A percentile compares a stretch with the other conserved stretches of the same genome.
Conservation (phyloP, 306 rosid species). For the Crataegus laevigata region DNA sequence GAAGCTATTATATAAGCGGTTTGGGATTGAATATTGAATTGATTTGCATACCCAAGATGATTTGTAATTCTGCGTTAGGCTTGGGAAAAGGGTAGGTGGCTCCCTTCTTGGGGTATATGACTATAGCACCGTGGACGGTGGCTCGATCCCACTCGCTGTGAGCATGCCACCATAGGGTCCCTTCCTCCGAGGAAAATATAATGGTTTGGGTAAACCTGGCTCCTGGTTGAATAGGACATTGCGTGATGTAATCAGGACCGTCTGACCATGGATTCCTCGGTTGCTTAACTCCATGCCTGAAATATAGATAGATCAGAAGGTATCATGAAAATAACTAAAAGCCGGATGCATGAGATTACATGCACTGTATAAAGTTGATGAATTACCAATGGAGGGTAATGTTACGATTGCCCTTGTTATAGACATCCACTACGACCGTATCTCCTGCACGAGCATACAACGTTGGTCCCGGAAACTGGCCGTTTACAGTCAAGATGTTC, state of each 20-base stretch:
- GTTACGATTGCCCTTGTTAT: slow-evolving; percentile 30
- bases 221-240: slow-evolving; percentile 44
- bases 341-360: not conserved
- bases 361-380: not conserved
- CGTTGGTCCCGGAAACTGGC: slow-evolving; percentile 43
- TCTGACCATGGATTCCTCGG: slow-evolving; percentile 46
- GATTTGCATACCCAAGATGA: slow-evolving; percentile 31
- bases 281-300: slow-evolving; percentile 45
- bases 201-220: slow-evolving; percentile 28
- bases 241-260: slow-evolving; percentile 42
- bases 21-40: not conserved
- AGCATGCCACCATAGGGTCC: slow-evolving; percentile 73
- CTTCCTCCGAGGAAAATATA: slow-evolving; percentile 34
- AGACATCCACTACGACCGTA: slow-evolving; percentile 28
- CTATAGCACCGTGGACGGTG: slow-evolving; percentile 48
- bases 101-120: slow-evolving; percentile 28
- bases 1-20: too few relatives aligned
- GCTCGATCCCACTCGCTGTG: slow-evolving; percentile 60
- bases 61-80: slow-evolving; percentile 34
- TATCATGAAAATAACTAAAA: not conserved
- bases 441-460: slow-evolving; percentile 30
- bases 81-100: slow-evolving; percentile 28
- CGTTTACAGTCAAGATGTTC: slow-evolving; percentile 44
- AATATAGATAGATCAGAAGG: not conserved
- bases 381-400: slow-evolving; percentile 53